Evolutionary conservation across 176 grass and related monocot genomes (phyloP).

Genomic region (Eleusine coracana): DNA sequence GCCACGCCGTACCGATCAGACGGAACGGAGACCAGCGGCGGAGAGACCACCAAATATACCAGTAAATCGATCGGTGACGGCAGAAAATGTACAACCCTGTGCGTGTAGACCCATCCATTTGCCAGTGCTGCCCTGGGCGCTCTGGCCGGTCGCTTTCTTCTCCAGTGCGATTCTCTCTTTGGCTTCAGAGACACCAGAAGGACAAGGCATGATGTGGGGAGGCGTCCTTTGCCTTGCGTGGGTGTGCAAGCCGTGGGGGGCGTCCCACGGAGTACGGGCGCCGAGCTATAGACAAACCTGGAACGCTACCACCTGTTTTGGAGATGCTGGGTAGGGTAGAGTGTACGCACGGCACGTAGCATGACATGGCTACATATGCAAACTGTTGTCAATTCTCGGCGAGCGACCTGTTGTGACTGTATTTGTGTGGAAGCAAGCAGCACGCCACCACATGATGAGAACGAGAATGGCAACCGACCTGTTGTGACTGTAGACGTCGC

Average conservation of each 20-base stretch:
- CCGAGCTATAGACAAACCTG: not conserved
- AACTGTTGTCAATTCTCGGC: too few species aligned
- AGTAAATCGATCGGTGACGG: not conserved
- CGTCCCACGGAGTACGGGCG: too few species aligned
- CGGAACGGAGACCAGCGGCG: not conserved
- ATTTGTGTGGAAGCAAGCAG: not conserved
- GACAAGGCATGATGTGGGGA: conserved; percentile 1
- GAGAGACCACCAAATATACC: too few species aligned
- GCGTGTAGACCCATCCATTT: not conserved
- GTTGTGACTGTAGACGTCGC: not conserved
- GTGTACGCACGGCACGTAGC: not conserved
- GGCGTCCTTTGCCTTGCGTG: not conserved
- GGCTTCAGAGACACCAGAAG: not conserved
- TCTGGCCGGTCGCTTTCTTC: not conserved
- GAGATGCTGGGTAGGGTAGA: not conserved
- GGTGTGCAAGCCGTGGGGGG: not conserved
- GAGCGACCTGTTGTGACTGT: too few species aligned
- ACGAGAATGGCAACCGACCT: not conserved
- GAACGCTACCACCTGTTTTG: not conserved
- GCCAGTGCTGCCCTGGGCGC: not conserved
- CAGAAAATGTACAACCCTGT: not conserved
- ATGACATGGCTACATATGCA: too few species aligned
- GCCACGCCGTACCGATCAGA: not conserved
- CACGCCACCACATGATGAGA: not conserved
- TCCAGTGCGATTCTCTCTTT: not conserved